phyloP scores from a whole-genome alignment of 768 basidiomycete species.

The Boletus huronensis region DNA sequence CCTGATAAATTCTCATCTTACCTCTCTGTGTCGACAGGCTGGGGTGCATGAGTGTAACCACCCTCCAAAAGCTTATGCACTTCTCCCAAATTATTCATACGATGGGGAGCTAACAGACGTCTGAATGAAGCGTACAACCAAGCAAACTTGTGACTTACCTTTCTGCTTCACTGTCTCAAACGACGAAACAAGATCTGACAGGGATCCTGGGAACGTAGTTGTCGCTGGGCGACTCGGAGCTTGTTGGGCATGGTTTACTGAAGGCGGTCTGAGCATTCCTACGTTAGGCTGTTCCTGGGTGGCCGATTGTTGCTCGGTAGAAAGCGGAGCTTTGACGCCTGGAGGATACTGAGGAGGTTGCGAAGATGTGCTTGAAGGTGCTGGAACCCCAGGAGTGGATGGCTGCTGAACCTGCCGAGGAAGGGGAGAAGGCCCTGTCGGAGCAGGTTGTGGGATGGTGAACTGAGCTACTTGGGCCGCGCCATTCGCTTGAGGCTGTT shows the following conservation, averaged over 20 bases:
- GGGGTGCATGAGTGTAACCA: slow-evolving; percentile 84
- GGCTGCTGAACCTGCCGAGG: slow-evolving; percentile 48
- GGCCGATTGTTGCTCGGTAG: slow-evolving; percentile 37
- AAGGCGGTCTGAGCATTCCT: slow-evolving; percentile 51
- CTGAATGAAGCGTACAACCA: not conserved
- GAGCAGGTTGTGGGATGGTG: slow-evolving; percentile 30
- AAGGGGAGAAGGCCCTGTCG: slow-evolving; percentile 44
- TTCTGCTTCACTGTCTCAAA: slow-evolving; percentile 98
- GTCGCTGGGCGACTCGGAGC: slow-evolving; percentile 38
- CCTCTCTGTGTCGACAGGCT: slow-evolving; percentile 96
- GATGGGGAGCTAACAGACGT: slow-evolving; percentile 55
- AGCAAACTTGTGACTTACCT: slow-evolving; percentile 46
- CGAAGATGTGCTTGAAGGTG: slow-evolving; percentile 14
- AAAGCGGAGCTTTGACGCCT: slow-evolving; percentile 56
- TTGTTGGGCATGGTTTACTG: slow-evolving; percentile 46
- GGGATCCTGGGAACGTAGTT: slow-evolving; percentile 70
- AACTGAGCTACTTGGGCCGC: slow-evolving; percentile 24
- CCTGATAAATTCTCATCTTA: slow-evolving; percentile 42
- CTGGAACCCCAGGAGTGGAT: slow-evolving; percentile 27
- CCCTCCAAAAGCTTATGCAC: slow-evolving; percentile 92
- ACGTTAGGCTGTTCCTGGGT: slow-evolving; percentile 33
- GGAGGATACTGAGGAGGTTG: slow-evolving; percentile 60
- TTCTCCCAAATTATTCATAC: slow-evolving; percentile 83
- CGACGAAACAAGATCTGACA: slow-evolving; percentile 90
- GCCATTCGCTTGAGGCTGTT: slow-evolving; percentile 39